A percentile compares a stretch with the other conserved stretches of the same genome.
Evolutionary conservation across 2,329 filamentous ascomycete species (phyloP).

Genomic region (Emydomyces testavorans): DNA sequence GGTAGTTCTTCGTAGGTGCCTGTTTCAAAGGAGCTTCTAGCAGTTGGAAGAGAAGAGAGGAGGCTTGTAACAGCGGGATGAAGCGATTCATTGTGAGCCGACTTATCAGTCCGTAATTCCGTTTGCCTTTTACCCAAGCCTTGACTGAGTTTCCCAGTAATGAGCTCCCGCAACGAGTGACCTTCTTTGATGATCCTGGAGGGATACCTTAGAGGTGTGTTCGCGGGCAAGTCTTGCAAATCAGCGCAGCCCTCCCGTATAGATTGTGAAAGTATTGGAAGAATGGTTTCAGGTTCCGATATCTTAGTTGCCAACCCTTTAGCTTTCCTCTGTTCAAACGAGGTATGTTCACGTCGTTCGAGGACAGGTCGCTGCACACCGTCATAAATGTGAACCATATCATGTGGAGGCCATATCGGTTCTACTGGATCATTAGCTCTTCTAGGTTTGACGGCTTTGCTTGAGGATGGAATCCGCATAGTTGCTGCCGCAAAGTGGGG

Average conservation of each 20-base stretch:
- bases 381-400: slow-evolving; percentile 43
- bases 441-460: not conserved
- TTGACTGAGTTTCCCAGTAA: not conserved
- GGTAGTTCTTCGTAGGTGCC: slow-evolving; percentile 59
- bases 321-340: slow-evolving; percentile 28
- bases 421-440: slow-evolving; percentile 23
- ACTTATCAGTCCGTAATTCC: not conserved
- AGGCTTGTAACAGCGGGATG: slow-evolving; percentile 52
- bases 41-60: slow-evolving; percentile 48
- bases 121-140: not conserved
- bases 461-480: not conserved
- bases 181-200: slow-evolving; percentile 3
- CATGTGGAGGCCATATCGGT: slow-evolving; percentile 32
- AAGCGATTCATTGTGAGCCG: slow-evolving; percentile 18
- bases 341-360: not conserved
- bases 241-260: not conserved
- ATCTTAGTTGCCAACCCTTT: slow-evolving; percentile 28
- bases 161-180: not conserved
- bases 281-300: slow-evolving; percentile 26
- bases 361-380: not conserved
- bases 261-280: slow-evolving; percentile 13
- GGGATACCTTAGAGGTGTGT: slow-evolving; percentile 6
- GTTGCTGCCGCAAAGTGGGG: not conserved
- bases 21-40: slow-evolving; percentile 67
- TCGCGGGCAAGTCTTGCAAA: not conserved